Percentiles rank a stretch among this genome's conserved stretches.
Conservation (phyloP, 1,139 yeast species). For the Candida labiduridarum region DNA sequence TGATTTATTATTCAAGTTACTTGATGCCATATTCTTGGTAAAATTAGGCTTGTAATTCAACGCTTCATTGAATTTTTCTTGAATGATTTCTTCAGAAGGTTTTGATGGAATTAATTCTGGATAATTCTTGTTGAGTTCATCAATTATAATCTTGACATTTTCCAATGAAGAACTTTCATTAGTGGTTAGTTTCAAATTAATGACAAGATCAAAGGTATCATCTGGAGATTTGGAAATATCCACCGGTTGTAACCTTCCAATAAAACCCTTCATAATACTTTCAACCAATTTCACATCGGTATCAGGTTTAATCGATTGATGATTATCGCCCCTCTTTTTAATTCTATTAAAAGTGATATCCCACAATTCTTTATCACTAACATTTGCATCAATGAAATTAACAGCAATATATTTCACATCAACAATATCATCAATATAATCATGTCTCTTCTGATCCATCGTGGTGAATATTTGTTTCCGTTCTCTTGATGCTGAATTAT, state of each 20-base stretch:
- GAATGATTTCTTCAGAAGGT: conserved; percentile 46
- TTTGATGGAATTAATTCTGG: conserved; percentile 44
- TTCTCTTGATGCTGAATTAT: conserved; percentile 74
- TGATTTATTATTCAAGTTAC: conserved; percentile 11
- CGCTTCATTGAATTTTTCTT: conserved; percentile 50
- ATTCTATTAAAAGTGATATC: conserved; percentile 63
- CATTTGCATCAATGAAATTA: conserved; percentile 53
- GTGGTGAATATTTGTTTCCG: conserved; percentile 67
- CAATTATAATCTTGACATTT: conserved; percentile 53
- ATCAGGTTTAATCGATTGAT: conserved; percentile 72
- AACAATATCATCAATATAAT: conserved; percentile 31
- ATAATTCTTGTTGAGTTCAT: conserved; percentile 37
- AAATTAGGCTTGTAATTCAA: conserved; percentile 53
- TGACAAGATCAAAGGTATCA: conserved; percentile 60
- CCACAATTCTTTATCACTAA: conserved; percentile 38
- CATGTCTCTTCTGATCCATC: conserved; percentile 42
- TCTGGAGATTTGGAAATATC: conserved; percentile 58
- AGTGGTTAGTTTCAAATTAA: conserved; percentile 50
- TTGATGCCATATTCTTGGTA: conserved; percentile 33
- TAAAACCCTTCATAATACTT: conserved; percentile 71
- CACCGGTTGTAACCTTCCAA: conserved; percentile 68
- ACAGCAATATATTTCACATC: conserved; percentile 60
- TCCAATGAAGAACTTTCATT: conserved; percentile 48
- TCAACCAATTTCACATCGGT: conserved; percentile 49
- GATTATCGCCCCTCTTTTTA: conserved; percentile 77